Percentiles rank a stretch among this genome's conserved stretches.
These are phyloP conservation scores for Theobroma grandiflorum DNA, from an alignment of 441 rosid genomes.

Conservation along the genomic window DNA sequence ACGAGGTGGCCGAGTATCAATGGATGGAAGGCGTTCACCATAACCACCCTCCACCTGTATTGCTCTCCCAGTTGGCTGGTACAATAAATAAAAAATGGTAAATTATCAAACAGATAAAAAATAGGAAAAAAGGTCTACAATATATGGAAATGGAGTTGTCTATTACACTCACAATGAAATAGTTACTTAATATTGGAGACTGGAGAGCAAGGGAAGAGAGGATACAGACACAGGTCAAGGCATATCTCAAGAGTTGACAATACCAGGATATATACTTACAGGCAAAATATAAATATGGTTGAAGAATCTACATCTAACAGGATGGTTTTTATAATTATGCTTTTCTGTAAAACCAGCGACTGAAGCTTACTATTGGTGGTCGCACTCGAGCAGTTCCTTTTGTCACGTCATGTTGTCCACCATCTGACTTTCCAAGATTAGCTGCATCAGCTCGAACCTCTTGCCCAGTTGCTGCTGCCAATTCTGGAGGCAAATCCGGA, in stretches of 20 bases:
- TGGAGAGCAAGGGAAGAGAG: neutral
- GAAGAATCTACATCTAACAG: neutral
- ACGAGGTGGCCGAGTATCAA: slow-evolving; percentile 88
- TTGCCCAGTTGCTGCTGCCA: slow-evolving; percentile 94
- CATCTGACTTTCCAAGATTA: slow-evolving; percentile 64
- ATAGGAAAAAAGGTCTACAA: slow-evolving; percentile 16
- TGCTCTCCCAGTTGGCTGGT: slow-evolving; percentile 96
- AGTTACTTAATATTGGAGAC: neutral
- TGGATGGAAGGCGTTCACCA: slow-evolving; percentile 92
- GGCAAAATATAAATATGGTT: neutral
- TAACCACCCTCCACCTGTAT: slow-evolving; percentile 93
- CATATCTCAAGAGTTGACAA: neutral
- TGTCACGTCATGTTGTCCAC: slow-evolving; percentile 61
- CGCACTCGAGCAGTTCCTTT: slow-evolving; percentile 75
- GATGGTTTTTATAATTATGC: neutral
- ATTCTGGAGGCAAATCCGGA: slow-evolving; percentile 98
- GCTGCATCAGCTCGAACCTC: slow-evolving; percentile 67
- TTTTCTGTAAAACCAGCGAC: slow-evolving; percentile 20
- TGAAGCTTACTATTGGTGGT: slow-evolving; percentile 75
- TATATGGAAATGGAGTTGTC: neutral
- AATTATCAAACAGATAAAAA: slow-evolving; percentile 19
- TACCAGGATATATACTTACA: neutral
- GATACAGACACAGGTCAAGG: neutral
- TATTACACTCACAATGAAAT: neutral
- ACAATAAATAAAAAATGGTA: slow-evolving; percentile 27